Percentiles rank a stretch among this genome's conserved stretches.
Evolutionary conservation across 305 asterid species (phyloP).

Genomic region (Fraxinus floribunda): DNA sequence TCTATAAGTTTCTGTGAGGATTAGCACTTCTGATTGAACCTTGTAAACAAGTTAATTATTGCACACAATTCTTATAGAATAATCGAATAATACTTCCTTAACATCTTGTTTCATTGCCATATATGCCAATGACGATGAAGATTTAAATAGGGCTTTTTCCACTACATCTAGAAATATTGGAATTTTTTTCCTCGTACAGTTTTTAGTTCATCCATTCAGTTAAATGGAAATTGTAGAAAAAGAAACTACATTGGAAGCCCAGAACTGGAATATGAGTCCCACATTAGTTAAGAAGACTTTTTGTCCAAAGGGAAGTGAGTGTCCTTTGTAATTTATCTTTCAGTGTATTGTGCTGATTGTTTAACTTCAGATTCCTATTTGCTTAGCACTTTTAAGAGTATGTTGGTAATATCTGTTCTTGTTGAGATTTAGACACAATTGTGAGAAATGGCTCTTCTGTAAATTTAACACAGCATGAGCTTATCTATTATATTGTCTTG

Average conservation of each 20-base stretch:
- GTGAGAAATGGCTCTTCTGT: neutral
- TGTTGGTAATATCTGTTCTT: neutral
- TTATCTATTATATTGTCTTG: neutral
- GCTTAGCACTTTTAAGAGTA: neutral
- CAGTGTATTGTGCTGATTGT: neutral
- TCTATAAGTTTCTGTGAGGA: neutral
- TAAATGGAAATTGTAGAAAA: too few relatives aligned
- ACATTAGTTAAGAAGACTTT: neutral
- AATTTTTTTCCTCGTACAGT: neutral
- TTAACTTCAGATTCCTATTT: neutral
- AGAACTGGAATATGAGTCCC: neutral
- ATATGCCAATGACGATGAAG: neutral
- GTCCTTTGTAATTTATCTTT: neutral
- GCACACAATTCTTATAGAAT: neutral
- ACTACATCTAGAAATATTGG: neutral
- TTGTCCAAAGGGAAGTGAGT: neutral
- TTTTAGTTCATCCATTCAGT: neutral
- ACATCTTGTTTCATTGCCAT: neutral
- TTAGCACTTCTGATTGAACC: neutral
- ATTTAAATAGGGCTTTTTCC: neutral
- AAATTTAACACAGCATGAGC: neutral
- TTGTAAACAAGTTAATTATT: neutral
- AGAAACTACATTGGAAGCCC: neutral
- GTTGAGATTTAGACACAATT: neutral
- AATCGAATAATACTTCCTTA: neutral